Conservation (phyloP, 495 filamentous ascomycete species). For the Terfezia boudieri region DNA sequence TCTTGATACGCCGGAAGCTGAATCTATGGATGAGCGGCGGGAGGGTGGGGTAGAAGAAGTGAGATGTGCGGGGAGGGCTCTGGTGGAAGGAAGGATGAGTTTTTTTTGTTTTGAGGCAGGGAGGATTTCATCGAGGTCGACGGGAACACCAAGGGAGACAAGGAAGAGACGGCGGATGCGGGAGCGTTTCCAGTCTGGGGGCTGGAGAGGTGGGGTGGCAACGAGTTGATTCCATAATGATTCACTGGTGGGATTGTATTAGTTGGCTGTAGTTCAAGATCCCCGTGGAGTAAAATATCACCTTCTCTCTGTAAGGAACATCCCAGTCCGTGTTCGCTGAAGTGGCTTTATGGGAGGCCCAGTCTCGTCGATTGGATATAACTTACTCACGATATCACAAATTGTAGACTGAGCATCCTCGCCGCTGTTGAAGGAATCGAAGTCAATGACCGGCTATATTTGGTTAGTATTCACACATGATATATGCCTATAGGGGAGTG, state of each 20-base stretch:
- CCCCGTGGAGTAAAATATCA: conserved; percentile 1
- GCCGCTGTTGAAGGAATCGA: conserved; percentile 32
- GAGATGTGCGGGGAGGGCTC: conserved; percentile 24
- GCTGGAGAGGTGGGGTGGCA: conserved; percentile 80
- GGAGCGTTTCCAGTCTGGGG: conserved; percentile 93
- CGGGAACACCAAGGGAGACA: conserved; percentile 82
- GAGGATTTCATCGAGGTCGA: conserved; percentile 92
- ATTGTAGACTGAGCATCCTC: conserved; percentile 30
- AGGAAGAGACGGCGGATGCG: conserved; percentile 91
- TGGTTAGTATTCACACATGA: background rate
- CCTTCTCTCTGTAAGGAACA: conserved; percentile 41
- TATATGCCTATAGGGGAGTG: background rate
- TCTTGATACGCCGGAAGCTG: conserved; percentile 16
- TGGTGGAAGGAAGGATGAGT: conserved; percentile 70
- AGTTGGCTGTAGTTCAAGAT: background rate
- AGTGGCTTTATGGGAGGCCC: background rate
- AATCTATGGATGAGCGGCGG: conserved; percentile 29
- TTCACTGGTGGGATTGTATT: conserved; percentile 19
- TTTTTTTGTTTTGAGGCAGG: conserved; percentile 96
- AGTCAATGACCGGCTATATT: conserved; percentile 33
- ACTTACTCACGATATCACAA: conserved; percentile 31
- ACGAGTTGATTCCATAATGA: conserved; percentile 95
- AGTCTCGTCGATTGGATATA: conserved; percentile 33
- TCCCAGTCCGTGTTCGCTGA: conserved; percentile 11
- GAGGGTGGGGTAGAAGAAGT: conserved; percentile 15